Base-by-base conservation (phyloP, 2,329 filamentous ascomycete species). In the Diaporthe longicolla region DNA sequence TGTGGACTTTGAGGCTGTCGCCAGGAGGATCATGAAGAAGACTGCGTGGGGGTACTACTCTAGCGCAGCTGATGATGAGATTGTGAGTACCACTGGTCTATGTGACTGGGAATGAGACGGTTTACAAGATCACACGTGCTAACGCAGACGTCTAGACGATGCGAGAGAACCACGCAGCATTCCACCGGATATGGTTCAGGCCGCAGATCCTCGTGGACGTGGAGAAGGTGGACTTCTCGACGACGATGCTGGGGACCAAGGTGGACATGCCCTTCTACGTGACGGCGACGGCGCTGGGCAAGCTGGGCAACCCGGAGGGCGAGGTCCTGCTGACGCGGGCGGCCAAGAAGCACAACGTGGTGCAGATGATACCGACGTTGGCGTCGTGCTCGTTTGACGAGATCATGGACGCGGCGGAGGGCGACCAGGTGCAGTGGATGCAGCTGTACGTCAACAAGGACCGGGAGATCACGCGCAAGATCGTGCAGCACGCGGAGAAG, bases 401-500 rank as follows among this genome's bases (percentile, higher is more conserved):
- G 84, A 98, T 99, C 74, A 87, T 97, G 77, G 97, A 98, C 82
- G 97, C 95, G 24, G 90, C 89, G 40, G 87, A 90, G 76, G 93
- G 90, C 58, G 92, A 93, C 76, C 95, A 98, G 83, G 91, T 95
- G 6, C 97, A 98, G 84, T 99, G 97, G 97, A 87, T 99, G 78
- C 97, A 99, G 85, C 90, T 99, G 0, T 97, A 98, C 85, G 94
- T 99, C 78, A 99, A 99, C 89, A 97, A 97, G 83, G 93, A 99
- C 85, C 93, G 97, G 73, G 90, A 89, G 43, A 96, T 99, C 83
- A 99, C 97, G 11, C 91, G 94, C 84, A 90, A 91, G 76, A 98
- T 99, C 78, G 93, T 99, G 65, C 84, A 96, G 85, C 95, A 98
- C 84, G 97, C 97, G 75, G 97, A 99, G 85, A 87, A 87, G 80